A percentile compares a stretch with the other conserved stretches of the same genome.
These are phyloP conservation scores for Penicillium samsonianum DNA, from an alignment of 495 filamentous ascomycete genomes.

Conservation along the genomic window DNA sequence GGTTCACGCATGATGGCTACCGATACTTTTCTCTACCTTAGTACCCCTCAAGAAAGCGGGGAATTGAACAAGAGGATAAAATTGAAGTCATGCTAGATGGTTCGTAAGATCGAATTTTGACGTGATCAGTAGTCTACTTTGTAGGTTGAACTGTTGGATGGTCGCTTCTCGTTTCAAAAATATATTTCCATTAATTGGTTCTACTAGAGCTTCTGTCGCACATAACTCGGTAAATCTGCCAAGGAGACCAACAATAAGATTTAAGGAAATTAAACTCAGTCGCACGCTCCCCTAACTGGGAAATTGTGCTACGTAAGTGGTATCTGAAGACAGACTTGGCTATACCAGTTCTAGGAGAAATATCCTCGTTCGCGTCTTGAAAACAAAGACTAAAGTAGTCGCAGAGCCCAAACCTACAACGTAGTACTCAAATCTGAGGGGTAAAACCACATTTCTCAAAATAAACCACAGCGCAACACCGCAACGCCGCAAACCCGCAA, in stretches of 20 bases:
- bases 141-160: too few relatives aligned
- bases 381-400: neutral
- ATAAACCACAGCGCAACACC: neutral
- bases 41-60: neutral
- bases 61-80: neutral
- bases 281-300: neutral
- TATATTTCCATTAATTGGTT: neutral
- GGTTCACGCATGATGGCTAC: neutral
- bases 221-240: neutral
- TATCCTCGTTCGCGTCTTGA: too few relatives aligned
- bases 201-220: neutral
- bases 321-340: neutral
- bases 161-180: neutral
- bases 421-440: neutral
- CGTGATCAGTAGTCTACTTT: too few relatives aligned
- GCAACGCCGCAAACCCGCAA: neutral
- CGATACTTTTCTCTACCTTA: neutral
- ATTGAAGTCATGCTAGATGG: neutral
- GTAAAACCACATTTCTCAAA: neutral
- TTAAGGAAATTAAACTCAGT: neutral
- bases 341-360: neutral
- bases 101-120: neutral
- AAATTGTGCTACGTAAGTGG: neutral
- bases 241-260: neutral
- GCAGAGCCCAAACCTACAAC: neutral